Percentiles rank a stretch among this genome's conserved stretches.
phyloP scores from a whole-genome alignment of 1,284 basidiomycete species.

The Neotropicomus parvogracilis region DNA sequence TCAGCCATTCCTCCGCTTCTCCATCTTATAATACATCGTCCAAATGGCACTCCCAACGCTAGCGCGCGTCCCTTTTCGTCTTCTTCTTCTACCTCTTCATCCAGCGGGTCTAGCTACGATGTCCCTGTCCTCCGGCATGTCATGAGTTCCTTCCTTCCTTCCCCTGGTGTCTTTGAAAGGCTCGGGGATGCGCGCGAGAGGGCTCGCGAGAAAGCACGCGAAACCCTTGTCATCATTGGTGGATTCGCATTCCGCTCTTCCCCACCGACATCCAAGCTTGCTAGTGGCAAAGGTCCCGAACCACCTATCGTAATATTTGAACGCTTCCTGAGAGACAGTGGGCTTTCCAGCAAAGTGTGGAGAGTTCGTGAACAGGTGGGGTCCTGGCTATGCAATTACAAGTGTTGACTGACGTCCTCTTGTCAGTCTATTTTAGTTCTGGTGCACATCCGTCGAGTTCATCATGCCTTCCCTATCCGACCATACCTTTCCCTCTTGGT shows the following conservation, averaged over 20 bases:
- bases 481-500: slow-evolving; percentile 81
- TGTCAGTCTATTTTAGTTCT: slow-evolving; percentile 60
- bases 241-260: slow-evolving; percentile 65
- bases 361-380: slow-evolving; percentile 80
- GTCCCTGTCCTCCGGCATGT: slow-evolving; percentile 58
- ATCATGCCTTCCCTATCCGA: slow-evolving; percentile 77
- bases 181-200: slow-evolving; percentile 77
- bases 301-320: slow-evolving; percentile 77
- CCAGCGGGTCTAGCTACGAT: slow-evolving; percentile 44
- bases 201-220: slow-evolving; percentile 70
- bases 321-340: slow-evolving; percentile 66
- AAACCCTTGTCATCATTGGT: slow-evolving; percentile 68
- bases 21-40: slow-evolving; percentile 52
- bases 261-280: slow-evolving; percentile 43
- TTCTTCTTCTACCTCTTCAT: slow-evolving; percentile 51
- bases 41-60: slow-evolving; percentile 34
- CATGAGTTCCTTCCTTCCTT: slow-evolving; percentile 63
- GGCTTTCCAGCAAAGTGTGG: slow-evolving; percentile 74
- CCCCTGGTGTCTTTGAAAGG: slow-evolving; percentile 76
- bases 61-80: slow-evolving; percentile 36
- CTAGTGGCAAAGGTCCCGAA: slow-evolving; percentile 71
- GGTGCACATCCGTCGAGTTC: slow-evolving; percentile 61
- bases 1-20: slow-evolving; percentile 61
- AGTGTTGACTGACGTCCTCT: slow-evolving; percentile 1
- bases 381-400: neutral